These are phyloP conservation scores for Podospora pseudopauciseta DNA, from an alignment of 495 filamentous ascomycete genomes.

Conservation along the genomic window DNA sequence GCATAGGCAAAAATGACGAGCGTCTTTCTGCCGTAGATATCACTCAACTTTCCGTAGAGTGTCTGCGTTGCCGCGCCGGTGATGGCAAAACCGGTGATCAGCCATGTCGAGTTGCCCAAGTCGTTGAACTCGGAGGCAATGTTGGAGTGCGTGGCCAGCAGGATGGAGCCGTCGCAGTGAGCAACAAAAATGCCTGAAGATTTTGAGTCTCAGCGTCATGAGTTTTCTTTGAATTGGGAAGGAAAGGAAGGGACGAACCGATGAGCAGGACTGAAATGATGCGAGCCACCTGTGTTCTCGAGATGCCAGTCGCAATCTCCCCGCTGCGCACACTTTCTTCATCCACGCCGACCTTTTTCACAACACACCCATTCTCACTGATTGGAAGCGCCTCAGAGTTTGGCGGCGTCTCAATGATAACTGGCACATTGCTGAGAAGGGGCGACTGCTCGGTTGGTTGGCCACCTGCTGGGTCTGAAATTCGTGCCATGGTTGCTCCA, in stretches of 20 bases:
- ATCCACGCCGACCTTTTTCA: conserved; percentile 15
- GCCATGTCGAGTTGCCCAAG: conserved; percentile 58
- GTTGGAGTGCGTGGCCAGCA: conserved; percentile 58
- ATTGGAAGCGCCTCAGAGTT: conserved; percentile 4
- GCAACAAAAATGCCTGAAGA: conserved; percentile 59
- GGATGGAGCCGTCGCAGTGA: conserved; percentile 58
- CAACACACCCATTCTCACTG: neutral
- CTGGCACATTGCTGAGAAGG: conserved; percentile 6
- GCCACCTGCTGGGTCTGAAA: neutral
- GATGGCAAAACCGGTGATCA: conserved; percentile 62
- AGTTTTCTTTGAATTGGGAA: neutral
- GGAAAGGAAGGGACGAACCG: conserved; percentile 15
- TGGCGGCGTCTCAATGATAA: neutral
- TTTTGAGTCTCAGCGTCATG: neutral
- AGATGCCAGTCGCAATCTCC: conserved; percentile 3
- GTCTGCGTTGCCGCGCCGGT: conserved; percentile 59
- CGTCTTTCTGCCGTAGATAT: conserved; percentile 47
- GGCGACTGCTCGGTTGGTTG: conserved; percentile 18
- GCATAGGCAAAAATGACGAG: conserved; percentile 41
- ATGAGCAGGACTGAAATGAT: conserved; percentile 33
- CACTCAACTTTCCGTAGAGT: conserved; percentile 47
- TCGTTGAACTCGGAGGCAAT: conserved; percentile 66
- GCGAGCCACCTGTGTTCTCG: conserved; percentile 12
- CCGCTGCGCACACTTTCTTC: conserved; percentile 16
- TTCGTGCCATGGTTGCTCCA: conserved; percentile 9